Base-by-base conservation (phyloP, 148 eudicot genomes). In the Beta vulgaris region DNA sequence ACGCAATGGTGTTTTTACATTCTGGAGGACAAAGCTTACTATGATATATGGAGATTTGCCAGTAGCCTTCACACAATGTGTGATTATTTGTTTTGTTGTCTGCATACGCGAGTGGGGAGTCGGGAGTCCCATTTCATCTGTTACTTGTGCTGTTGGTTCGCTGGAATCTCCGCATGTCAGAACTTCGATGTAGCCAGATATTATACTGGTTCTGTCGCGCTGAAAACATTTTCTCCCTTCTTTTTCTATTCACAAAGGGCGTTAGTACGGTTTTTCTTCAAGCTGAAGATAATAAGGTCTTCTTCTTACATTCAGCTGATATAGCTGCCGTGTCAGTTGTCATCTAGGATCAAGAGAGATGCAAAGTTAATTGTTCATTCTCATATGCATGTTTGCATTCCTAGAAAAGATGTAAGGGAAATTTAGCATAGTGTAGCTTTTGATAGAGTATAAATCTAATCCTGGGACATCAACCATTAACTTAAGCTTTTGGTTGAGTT, bases 391-490 rank as follows among this genome's bases (percentile, higher is more conserved):
- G 1, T 34, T 61, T n/a, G n/a, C n/a, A n/a, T n/a, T n/a, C 39
- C 18, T 37, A 42, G 34, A 34, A 11, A 66, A 66, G 34, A 66
- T 66, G 32, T 66, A 25, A 51, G 42, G 19, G 15, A 11, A 26
- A 43, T 40, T 26, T 67, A 67, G 53, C 35, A 25, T 67, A 25
- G 71, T 14, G 15, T 67, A 67, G n/a, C n/a, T n/a, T n/a, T n/a
- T n/a, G n/a, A n/a, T n/a, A n/a, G n/a, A n/a, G n/a, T n/a, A n/a
- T n/a, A n/a, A n/a, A n/a, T n/a, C n/a, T n/a, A n/a, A n/a, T n/a
- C n/a, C n/a, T n/a, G n/a, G n/a, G n/a, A n/a, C n/a, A n/a, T n/a
- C n/a, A n/a, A n/a, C n/a, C n/a, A n/a, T n/a, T n/a, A n/a, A n/a
- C n/a, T n/a, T n/a, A n/a, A n/a, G n/a, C n/a, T n/a, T n/a, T n/a